These are phyloP conservation scores for Umbelopsis ramanniana DNA, from an alignment of 192 early-diverging fungal species.

Conservation along the genomic window DNA sequence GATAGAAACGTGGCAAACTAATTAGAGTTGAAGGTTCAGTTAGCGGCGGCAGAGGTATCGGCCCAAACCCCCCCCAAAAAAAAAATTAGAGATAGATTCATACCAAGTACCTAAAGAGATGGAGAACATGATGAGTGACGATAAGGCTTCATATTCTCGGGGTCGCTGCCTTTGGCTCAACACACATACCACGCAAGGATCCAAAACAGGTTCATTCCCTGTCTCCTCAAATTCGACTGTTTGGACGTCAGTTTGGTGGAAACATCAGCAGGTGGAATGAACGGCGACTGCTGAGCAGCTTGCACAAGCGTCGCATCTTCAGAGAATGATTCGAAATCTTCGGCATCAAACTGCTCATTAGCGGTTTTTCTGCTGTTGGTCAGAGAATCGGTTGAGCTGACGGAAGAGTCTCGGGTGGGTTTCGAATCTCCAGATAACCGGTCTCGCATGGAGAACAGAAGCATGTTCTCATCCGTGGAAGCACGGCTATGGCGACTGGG, in stretches of 20 bases:
- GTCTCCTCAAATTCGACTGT: neutral
- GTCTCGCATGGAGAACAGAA: conserved; percentile 6
- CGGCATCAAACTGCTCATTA: conserved; percentile 1
- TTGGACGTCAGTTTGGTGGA: neutral
- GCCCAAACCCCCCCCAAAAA: no score
- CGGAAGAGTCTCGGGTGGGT: neutral
- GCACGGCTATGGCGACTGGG: conserved; percentile 17
- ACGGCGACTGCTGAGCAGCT: neutral
- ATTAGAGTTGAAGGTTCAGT: neutral
- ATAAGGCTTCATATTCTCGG: neutral
- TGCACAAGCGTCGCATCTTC: neutral
- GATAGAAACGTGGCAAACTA: conserved; percentile 71
- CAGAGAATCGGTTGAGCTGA: neutral
- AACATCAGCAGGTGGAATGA: neutral
- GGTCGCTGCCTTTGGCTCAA: no score
- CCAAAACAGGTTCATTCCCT: conserved; percentile 19
- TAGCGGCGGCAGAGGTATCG: neutral
- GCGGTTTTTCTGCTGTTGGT: neutral
- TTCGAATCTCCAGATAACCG: conserved; percentile 16
- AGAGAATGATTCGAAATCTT: neutral
- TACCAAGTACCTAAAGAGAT: conserved; percentile 12
- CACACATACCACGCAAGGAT: conserved; percentile 19
- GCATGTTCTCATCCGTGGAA: conserved; percentile 20
- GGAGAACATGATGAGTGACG: neutral
- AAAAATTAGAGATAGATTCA: neutral